Conservation (phyloP, 345 rosid species). For the sweet orange (Citrus sinensis) region DVS_A1.0 CM039169.1:1184501-1185000, state of each 20-base stretch:
- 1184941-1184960: not conserved
- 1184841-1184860: not conserved
- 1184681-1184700: not conserved
- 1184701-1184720: no score
- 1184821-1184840: not conserved
- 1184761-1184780: not conserved
- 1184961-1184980: constrained; percentile 2
- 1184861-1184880: not conserved
- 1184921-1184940: not conserved
- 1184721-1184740: not conserved
- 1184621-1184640: not conserved
- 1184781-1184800: not conserved
- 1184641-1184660: not conserved
- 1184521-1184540: not conserved
- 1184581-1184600: constrained; percentile 1
- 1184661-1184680: constrained; percentile 14
- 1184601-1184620: not conserved
- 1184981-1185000: not conserved
- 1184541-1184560: not conserved
- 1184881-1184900: not conserved
- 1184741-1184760: not conserved
- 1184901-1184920: not conserved
- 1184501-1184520: not conserved
- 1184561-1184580: constrained; percentile 1
- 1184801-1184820: not conserved